phyloP scores from a whole-genome alignment of 352 stramenopile species.

The Pythium scleroteichum region DNA sequence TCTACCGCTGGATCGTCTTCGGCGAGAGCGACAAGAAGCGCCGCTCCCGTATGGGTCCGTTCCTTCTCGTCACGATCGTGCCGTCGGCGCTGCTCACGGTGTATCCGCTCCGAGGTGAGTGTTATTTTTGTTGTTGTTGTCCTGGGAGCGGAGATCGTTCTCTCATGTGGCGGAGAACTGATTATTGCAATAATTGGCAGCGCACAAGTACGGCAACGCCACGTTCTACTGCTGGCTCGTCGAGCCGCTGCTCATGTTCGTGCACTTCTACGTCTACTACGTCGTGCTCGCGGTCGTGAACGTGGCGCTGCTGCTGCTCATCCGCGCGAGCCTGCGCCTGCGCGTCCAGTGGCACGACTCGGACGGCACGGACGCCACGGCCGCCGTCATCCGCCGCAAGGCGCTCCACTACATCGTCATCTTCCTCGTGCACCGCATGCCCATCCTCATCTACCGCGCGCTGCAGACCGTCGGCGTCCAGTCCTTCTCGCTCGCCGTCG shows the following conservation, averaged over 20 bases:
- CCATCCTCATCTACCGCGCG: conserved; percentile 74
- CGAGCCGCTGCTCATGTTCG: conserved; percentile 62
- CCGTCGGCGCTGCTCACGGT: conserved; percentile 49
- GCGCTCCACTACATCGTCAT: conserved; percentile 73
- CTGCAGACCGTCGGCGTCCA: conserved; percentile 40
- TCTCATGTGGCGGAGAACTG: no score
- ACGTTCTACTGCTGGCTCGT: conserved; percentile 86
- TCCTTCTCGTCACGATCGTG: conserved; percentile 53
- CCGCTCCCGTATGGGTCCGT: conserved; percentile 54
- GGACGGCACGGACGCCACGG: conserved; percentile 61
- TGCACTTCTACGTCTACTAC: conserved; percentile 82
- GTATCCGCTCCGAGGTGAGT: conserved; percentile 59
- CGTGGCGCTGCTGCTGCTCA: conserved; percentile 58
- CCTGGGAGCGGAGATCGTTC: no score
- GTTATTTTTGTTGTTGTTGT: neutral
- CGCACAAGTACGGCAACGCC: conserved; percentile 66
- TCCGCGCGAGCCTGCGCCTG: conserved; percentile 68
- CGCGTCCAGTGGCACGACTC: conserved; percentile 65
- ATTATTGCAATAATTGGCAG: conserved; percentile 22
- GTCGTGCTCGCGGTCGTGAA: conserved; percentile 71
- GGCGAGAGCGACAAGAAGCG: conserved; percentile 71
- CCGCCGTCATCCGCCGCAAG: conserved; percentile 69
- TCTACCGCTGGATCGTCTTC: conserved; percentile 79
- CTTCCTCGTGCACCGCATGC: conserved; percentile 64
- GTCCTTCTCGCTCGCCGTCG: conserved; percentile 42